Evolutionary conservation across 306 rosid genomes (phyloP), one percentile per base, ranked within the genome.

Genomic region (Arachis hypogaea): DNA sequence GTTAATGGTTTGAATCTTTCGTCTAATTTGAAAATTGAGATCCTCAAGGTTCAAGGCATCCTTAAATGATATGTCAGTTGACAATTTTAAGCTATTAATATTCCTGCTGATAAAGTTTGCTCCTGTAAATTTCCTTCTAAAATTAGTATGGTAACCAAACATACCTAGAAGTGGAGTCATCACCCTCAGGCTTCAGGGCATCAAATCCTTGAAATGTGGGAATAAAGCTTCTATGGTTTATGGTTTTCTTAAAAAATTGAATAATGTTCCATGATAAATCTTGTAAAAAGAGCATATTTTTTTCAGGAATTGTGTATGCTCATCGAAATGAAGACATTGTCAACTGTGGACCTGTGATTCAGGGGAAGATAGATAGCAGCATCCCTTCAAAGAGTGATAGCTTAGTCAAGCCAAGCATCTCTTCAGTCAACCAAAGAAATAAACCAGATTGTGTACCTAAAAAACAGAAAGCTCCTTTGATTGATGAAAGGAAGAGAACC

Each of bases 271-370:
- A 22, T 22, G 28, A 22, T 22, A 22, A 22, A 22, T 22, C 28
- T 22, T 22, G 28, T 22, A 22, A 22, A 22, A 22, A 22, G 28
- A 22, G 28, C 28, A 22, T 22, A 22, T 22, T 22, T 22, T 70
- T 41, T 75, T 52, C 22, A 93, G 98, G 98, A 46, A 22, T 89
- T 54, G 88, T 93, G 58, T 93, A 93, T 68, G 77, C 96, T 55
- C 98, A 93, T 82, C 89, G 92, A 63, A 89, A 93, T 45, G 97
- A 91, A 84, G 93, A 93, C 78, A 9, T 91, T 7, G 90, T 93
- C 73, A 93, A 89, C 78, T 77, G 16, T 12, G 79, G 91, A 73
- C 74, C 88, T 22, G 86, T 77, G 33, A 69, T 43, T 73, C 87
- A 55, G 76, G 88, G 69, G 77, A 75, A 75, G 67, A 66, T 47